Evolutionary conservation across 2,329 filamentous ascomycete genomes (phyloP), one percentile per base, ranked within the genome.

Genomic region (Aspergillus amoenus): DNA sequence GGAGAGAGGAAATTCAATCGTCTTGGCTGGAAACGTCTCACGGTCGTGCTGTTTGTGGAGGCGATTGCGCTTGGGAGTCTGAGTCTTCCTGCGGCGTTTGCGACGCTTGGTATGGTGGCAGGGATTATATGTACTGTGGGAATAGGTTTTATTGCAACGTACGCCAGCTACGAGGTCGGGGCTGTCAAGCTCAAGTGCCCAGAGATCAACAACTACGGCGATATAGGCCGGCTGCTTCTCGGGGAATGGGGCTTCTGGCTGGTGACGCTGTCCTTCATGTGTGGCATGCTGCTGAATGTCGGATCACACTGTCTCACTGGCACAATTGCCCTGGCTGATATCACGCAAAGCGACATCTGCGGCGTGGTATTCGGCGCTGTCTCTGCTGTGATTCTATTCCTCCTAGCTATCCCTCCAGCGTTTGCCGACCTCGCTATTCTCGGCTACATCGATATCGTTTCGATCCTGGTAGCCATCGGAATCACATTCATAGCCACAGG

Each of bases 21-120:
- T 27, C 69, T 81, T 17, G 74, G 81, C 46, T 83, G 81, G 81
- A 80, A 81, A 63, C 75, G 78, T 18, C 68, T 81, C 30, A 81
- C 78, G 1, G 68, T 81, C 17, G 77, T 80, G 55, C 67, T 81
- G 52, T 79, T 81, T 52, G 79, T 81, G 52, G 79, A 81, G 63
- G 78, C 79, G 27, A 79, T 81, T 58, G 77, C 79, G 4, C 72
- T 81, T 21, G 79, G 79, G 41, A 76, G 73, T 37, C 68, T 80
- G 58, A 78, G 76, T 52, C 70, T 79, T 24, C 77, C 79, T 5
- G 74, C 70, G 42, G 75, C 77, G 22, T 79, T 80, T 51, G 77
- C 77, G 2, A 77, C 70, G 6, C 66, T 80, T 4, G 78, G 78
- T 37, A 79, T 80, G 75, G 72, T 80, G 7, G 71, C 73, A 4